Conservation (phyloP, 352 stramenopile genomes). For the Aphanomyces astaci region DNA sequence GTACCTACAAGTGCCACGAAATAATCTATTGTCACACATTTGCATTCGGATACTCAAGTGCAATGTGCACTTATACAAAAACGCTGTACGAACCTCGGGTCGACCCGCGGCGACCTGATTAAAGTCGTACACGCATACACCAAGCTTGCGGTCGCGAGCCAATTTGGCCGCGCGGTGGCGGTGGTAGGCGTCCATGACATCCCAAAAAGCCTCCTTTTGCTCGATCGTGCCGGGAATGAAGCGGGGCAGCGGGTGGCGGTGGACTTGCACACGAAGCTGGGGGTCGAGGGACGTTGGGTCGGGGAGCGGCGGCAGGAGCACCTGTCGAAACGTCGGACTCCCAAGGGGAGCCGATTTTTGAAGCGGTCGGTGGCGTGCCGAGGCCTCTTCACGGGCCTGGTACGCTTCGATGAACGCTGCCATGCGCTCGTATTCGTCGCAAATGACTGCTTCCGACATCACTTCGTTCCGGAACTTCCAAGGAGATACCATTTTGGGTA, state of each 20-base stretch:
- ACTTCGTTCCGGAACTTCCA: constrained; percentile 7
- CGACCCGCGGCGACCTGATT: constrained; percentile 6
- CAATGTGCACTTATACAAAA: too few relatives aligned
- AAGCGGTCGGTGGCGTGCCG: too few relatives aligned
- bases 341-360: neutral
- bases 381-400: neutral
- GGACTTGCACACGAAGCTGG: neutral
- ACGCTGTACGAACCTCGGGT: constrained; percentile 2
- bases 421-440: neutral
- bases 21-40: too few relatives aligned
- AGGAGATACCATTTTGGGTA: neutral
- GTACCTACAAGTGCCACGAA: too few relatives aligned
- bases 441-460: neutral
- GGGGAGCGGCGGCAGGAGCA: neutral
- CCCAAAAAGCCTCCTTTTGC: constrained; percentile 2
- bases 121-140: constrained; percentile 1
- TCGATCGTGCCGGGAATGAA: neutral
- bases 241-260: neutral
- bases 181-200: neutral
- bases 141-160: neutral
- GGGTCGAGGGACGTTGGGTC: neutral
- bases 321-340: neutral
- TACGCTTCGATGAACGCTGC: constrained; percentile 4
- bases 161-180: neutral
- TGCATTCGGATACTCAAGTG: too few relatives aligned